Evolutionary conservation across 805 yeast genomes (phyloP).

Genomic region (Tetrapisispora iriomotensis): DNA sequence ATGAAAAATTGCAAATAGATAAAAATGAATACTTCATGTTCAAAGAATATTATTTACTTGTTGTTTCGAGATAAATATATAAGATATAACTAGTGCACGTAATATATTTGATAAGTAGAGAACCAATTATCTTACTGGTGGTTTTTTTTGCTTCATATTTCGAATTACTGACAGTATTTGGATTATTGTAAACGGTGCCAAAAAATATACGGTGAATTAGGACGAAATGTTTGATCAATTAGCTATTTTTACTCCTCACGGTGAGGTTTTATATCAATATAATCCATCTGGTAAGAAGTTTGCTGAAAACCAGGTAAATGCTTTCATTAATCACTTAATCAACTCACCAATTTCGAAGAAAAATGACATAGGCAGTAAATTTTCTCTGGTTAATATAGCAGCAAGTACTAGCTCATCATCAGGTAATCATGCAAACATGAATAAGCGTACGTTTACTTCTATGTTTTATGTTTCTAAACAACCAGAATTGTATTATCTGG

Average conservation of each 20-base stretch:
- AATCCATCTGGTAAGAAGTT: conserved; percentile 23
- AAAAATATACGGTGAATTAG: no score
- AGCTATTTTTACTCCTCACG: conserved; percentile 24
- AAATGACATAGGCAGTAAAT: conserved; percentile 13
- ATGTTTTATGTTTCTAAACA: conserved; percentile 26
- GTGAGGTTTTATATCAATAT: conserved; percentile 23
- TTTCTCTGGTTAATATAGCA: conserved; percentile 11
- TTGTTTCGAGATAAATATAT: no score
- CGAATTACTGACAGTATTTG: neutral
- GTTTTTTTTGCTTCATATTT: neutral
- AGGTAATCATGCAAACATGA: neutral
- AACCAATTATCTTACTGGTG: no score
- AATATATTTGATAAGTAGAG: no score
- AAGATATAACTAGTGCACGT: no score
- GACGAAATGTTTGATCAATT: conserved; percentile 25
- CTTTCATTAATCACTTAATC: conserved; percentile 21
- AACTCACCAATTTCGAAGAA: conserved; percentile 17
- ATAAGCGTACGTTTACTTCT: conserved; percentile 12
- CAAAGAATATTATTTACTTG: no score
- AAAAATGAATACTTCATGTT: no score
- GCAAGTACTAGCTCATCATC: no score
- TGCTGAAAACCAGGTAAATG: conserved; percentile 22
- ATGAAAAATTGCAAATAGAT: no score
- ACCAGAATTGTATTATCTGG: conserved; percentile 28
- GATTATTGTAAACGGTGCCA: no score